Base-by-base conservation (phyloP, 164 flowering plant species). In the Berberis thunbergii region DNA sequence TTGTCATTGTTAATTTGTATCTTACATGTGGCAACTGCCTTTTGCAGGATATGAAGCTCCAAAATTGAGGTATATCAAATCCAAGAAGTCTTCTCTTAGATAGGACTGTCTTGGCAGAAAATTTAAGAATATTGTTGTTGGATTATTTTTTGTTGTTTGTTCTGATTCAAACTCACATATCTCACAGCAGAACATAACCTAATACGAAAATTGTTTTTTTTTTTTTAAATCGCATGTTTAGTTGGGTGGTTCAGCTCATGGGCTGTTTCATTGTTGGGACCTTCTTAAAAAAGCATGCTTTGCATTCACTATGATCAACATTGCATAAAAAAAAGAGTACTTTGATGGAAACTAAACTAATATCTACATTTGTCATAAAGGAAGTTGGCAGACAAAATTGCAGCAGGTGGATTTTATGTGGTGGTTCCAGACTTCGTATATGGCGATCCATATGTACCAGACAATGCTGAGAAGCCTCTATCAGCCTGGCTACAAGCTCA, bases 31-130 rank as follows among this genome's bases (percentile, higher is more conserved):
- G 10, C 13, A 52, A 3, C 6, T 42, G 26, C 44, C 67, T 64
- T 64, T 76, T 67, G 71, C 79, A 83, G 84, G 86, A 8, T 80
- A 65, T 70, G 84, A 83, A 70, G 78, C 82, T 39, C 86, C 84
- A 59, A 83, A 78, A 38, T 62, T 83, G 74, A 82, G 86, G 86
- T 82, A 61, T 40, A 13, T 9, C 41, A 45, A 58, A 4, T 58
- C 41, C 55, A 7, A 26, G 3, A 5, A 11, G 10, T 11, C 40
- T 57, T 38, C 8, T 45, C 49, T 12, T 44, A 13, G 2, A 43
- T 43, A 1, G 41, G 53, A 64, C 26, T 43, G 49, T 2, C 12
- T 26, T 26, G 26, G 26, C 26, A 11, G 49, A 3, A 57, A 6
- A 3, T 57, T 40, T 44, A 48, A 48, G 2, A 48, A 48, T 7